Base-by-base conservation (phyloP, 2,329 filamentous ascomycete species). In the Phaeosphaeriaceae sp. region DNA sequence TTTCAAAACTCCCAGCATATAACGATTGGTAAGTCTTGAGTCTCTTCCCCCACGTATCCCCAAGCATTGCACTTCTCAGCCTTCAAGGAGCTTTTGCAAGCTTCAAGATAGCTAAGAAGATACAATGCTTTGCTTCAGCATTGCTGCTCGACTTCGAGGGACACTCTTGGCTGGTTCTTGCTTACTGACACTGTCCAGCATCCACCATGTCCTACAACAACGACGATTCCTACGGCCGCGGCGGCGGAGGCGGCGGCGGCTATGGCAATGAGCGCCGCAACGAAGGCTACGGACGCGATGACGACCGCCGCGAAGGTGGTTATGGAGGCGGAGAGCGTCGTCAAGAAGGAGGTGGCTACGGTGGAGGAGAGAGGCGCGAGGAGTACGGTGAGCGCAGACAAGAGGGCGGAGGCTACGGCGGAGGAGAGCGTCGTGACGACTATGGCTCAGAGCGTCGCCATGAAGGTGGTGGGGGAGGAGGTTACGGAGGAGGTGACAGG, bases 131-230 rank as follows among this genome's bases (percentile, higher is more conserved):
- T 27, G 25, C 25, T 27, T 27, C 25, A 27, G 9, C 9, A 27
- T 27, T 27, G 5, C 9, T 27, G 25, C 25, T 27, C 25, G 9
- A 27, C 9, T 27, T 27, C 25, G 9, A 27, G 25, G 9, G 5
- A 27, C 25, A 27, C 4, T 4, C 9, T 27, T 27, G 4, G 25
- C 25, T 27, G 4, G 25, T 27, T 27, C n/a, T 27, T 9, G 25
- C 4, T 27, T 27, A 9, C 25, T 27, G 9, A 27, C 25, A 27
- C 25, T 9, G 4, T 20, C 11, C n/a, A 44, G 20, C n/a, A 44
- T 20, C 41, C 3, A 44, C 41, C 45, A 70, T 71, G 68, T 71
- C 68, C 27, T 69, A 70, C 61, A 72, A 69, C 62, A 60, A 69
- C 62, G 65, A 69, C 17, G 63, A 68, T 15, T 63, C 62, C 24